phyloP scores from a whole-genome alignment of 495 filamentous ascomycete genomes.

The Lasiosphaeris hirsuta region DNA sequence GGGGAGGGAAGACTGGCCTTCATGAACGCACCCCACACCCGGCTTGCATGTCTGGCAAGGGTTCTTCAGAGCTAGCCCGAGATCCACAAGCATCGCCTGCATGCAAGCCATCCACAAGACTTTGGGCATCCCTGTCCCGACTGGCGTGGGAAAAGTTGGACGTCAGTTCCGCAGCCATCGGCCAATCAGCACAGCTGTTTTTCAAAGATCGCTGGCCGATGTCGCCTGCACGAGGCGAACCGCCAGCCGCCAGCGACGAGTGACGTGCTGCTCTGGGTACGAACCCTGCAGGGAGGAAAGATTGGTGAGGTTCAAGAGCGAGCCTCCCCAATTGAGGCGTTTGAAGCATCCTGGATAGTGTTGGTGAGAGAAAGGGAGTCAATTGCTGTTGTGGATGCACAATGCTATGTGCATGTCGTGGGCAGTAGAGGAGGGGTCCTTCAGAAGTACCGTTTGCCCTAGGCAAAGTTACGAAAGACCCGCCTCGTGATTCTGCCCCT shows the following conservation, averaged over 20 bases:
- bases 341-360: no score
- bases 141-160: conserved; percentile 16
- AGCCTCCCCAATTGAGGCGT: background rate
- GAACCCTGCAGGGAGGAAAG: background rate
- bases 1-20: conserved; percentile 1
- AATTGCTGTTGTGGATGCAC: no score
- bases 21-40: conserved; percentile 35
- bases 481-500: background rate
- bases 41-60: conserved; percentile 25
- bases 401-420: no score
- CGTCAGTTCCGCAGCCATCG: conserved; percentile 15
- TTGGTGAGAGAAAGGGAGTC: no score
- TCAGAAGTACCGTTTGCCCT: no score
- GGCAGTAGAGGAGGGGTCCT: no score
- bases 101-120: conserved; percentile 28
- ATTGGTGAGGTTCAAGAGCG: background rate
- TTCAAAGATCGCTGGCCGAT: conserved; percentile 36
- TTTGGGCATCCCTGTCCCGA: conserved; percentile 20
- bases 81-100: conserved; percentile 36
- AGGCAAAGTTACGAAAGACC: background rate
- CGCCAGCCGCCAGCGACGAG: conserved; percentile 1
- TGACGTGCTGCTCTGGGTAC: conserved; percentile 3
- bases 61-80: conserved; percentile 19
- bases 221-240: conserved; percentile 24
- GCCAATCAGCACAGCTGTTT: conserved; percentile 30